A percentile compares a stretch with the other conserved stretches of the same genome.
Evolutionary conservation across 2,329 filamentous ascomycete genomes (phyloP).

Genomic region (Hypomyces rosellus): DNA sequence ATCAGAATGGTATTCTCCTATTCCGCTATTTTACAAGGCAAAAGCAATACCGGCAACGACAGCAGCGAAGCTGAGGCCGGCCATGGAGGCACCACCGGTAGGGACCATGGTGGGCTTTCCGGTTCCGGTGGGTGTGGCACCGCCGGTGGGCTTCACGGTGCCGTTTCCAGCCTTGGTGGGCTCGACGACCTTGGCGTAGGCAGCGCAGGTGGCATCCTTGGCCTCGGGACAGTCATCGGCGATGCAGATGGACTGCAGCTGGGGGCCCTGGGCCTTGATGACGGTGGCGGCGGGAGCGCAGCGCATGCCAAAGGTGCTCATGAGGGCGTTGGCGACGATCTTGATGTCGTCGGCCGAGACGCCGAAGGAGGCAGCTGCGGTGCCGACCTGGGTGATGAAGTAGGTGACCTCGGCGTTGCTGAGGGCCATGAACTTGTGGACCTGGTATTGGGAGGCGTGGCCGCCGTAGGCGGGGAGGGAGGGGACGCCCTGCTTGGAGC

Average conservation of each 20-base stretch:
- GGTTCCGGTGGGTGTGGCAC: too few species aligned
- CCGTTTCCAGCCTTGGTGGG: conserved; percentile 5
- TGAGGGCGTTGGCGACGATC: conserved; percentile 43
- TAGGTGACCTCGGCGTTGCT: conserved; percentile 45
- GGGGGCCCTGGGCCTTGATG: conserved; percentile 37
- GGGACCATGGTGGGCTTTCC: too few species aligned
- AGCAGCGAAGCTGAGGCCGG: too few species aligned
- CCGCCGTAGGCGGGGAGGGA: conserved; percentile 46
- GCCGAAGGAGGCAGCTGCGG: conserved; percentile 52
- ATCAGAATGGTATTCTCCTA: too few species aligned
- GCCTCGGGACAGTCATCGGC: conserved; percentile 41
- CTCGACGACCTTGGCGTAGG: conserved; percentile 30
- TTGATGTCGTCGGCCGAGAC: conserved; percentile 47
- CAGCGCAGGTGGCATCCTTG: conserved; percentile 37
- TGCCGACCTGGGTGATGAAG: conserved; percentile 53
- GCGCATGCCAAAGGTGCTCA: conserved; percentile 42
- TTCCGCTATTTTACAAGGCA: too few species aligned
- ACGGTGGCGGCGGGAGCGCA: conserved; percentile 42
- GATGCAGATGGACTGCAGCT: conserved; percentile 52
- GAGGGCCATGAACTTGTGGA: conserved; percentile 56
- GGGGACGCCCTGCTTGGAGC: conserved; percentile 42
- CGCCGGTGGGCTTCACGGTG: conserved; percentile 9
- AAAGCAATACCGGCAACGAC: too few species aligned
- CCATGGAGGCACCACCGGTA: too few species aligned
- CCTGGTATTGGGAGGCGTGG: conserved; percentile 41